Base-by-base conservation (phyloP, 768 basidiomycete species). In the Collybia sp. region DNA sequence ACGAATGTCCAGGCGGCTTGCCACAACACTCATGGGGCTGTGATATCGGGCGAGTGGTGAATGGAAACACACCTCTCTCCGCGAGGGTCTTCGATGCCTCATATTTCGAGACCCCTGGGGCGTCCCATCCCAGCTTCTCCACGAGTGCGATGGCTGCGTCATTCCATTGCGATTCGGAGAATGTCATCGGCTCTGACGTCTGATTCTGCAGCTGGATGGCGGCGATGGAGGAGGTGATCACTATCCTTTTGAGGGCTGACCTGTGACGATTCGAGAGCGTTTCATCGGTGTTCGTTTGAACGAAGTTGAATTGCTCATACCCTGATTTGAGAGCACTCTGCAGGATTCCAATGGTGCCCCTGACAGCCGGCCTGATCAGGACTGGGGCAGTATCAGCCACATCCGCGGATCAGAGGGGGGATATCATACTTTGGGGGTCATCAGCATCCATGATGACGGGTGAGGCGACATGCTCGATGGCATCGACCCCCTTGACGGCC, bases 401-500 rank as follows among this genome's bases (percentile, higher is more conserved):
- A 11, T 33, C 12, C 47, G 16, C 17, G 13, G 19, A 20, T 2
- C 35, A 18, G 16, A 39, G 20, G 12, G 5, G 32, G 18, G 6
- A 13, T 37, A 37, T 45, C 43, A 18, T 52, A 65, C 66, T 63
- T 48, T 64, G 48, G 2, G 75, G 75, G 32, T 80, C 72, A 17
- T 68, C 64, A 1, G 66, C 70, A 1, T 72, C 63, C 18, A 68
- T 50, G 44, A 73, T 65, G 55, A 81, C 72, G 1, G 86, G 85
- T 1, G 85, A 86, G 0, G 85, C 85, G 3, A 72, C 79, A 55
- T 88, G 88, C 32, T 68, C 73, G 43, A 93, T 77, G 0, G 76
- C 89, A 48, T 88, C 82, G 6, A 91, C 80, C 1, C 75, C 87
- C 59, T 82, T 77, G 48, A 91, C 83, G 0, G 82, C 88, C 42